Evolutionary conservation across 768 basidiomycete species (phyloP).

Genomic region (Panellus pusillus): DNA sequence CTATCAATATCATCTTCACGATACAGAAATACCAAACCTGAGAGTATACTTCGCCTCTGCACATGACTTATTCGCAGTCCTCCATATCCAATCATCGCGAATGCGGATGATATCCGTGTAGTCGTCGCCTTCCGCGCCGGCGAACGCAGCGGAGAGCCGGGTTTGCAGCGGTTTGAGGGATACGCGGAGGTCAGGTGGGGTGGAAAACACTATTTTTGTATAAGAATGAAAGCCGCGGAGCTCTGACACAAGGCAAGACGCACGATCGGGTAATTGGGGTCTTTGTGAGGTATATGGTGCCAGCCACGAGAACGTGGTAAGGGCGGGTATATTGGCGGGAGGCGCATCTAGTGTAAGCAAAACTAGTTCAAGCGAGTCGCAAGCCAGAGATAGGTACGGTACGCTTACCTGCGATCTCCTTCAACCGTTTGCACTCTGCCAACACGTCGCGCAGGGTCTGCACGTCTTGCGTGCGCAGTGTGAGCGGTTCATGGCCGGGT

Average conservation of each 20-base stretch:
- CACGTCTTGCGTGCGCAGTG: conserved; percentile 49
- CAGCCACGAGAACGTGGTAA: conserved; percentile 47
- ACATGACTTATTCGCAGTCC: conserved; percentile 38
- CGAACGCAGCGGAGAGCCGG: conserved; percentile 58
- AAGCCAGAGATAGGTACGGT: not conserved
- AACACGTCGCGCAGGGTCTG: conserved; percentile 47
- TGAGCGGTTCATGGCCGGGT: conserved; percentile 33
- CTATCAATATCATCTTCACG: not conserved
- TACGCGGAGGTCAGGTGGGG: conserved; percentile 57
- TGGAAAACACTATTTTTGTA: conserved; percentile 32
- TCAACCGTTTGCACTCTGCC: conserved; percentile 58
- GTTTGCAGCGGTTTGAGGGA: conserved; percentile 46
- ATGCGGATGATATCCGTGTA: conserved; percentile 54
- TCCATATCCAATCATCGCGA: conserved; percentile 64
- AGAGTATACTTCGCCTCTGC: conserved; percentile 33
- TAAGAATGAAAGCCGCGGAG: conserved; percentile 20
- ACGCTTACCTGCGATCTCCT: conserved; percentile 46
- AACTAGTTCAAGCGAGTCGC: not conserved
- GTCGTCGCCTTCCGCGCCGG: conserved; percentile 67
- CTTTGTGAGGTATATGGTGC: conserved; percentile 38
- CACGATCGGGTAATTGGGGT: conserved; percentile 29
- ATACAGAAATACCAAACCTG: conserved; percentile 25
- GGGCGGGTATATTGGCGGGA: conserved; percentile 27
- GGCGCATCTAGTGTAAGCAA: conserved; percentile 4
- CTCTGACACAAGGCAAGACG: conserved; percentile 12